These are phyloP conservation scores for Chaetoscypha palmicola DNA, from an alignment of 2,329 filamentous ascomycete species.

Conservation along the genomic window DNA sequence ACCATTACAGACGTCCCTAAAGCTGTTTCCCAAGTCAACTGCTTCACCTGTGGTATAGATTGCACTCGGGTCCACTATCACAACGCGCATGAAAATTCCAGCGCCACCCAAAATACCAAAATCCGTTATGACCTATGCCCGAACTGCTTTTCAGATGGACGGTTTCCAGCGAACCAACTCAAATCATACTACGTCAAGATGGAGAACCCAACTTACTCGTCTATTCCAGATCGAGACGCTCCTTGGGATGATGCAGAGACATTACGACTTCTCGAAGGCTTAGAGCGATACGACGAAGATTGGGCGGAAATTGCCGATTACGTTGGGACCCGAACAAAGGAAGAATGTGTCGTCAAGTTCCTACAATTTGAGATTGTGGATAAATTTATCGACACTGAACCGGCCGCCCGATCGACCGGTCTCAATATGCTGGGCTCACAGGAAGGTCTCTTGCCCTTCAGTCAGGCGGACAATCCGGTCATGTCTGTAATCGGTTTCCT, in stretches of 20 bases:
- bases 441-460: slow-evolving; percentile 79
- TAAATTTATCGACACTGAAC: slow-evolving; percentile 83
- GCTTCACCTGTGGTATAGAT: slow-evolving; percentile 86
- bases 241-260: slow-evolving; percentile 89
- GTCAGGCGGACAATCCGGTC: slow-evolving; percentile 88
- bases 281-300: slow-evolving; percentile 92
- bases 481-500: slow-evolving; percentile 95
- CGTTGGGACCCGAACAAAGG: slow-evolving; percentile 82
- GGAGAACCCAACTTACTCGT: slow-evolving; percentile 78
- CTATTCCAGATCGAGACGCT: slow-evolving; percentile 72
- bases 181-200: slow-evolving; percentile 79
- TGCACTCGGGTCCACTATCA: slow-evolving; percentile 69
- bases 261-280: slow-evolving; percentile 78
- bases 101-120: slow-evolving; percentile 36
- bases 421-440: slow-evolving; percentile 63
- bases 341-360: slow-evolving; percentile 97
- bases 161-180: slow-evolving; percentile 72
- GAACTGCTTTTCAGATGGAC: slow-evolving; percentile 78
- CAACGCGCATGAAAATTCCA: slow-evolving; percentile 46
- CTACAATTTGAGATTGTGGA: slow-evolving; percentile 95
- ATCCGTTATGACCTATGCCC: slow-evolving; percentile 84
- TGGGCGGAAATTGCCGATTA: slow-evolving; percentile 92
- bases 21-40: slow-evolving; percentile 66
- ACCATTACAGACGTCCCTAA: slow-evolving; percentile 55
- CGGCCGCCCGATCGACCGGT: slow-evolving; percentile 46